phyloP scores from a whole-genome alignment of 345 rosid species.

The Citrus mangshanensis region DNA sequence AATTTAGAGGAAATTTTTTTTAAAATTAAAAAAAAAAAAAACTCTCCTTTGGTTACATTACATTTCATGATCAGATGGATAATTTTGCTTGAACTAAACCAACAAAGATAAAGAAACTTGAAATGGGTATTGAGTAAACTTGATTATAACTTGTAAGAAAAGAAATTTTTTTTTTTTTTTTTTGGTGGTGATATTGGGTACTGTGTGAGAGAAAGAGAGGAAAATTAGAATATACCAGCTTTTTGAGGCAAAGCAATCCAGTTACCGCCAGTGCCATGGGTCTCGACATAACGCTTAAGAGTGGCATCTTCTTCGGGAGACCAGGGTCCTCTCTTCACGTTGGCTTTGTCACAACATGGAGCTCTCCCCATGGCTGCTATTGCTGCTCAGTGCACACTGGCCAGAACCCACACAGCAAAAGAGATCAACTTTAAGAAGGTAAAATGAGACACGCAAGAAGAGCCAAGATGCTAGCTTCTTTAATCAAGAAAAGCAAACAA shows the following conservation, averaged over 20 bases:
- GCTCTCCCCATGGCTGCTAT: constrained; percentile 50
- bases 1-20: too few species aligned
- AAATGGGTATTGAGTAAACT: background rate
- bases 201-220: background rate
- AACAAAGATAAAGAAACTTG: background rate
- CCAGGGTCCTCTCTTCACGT: constrained; percentile 68
- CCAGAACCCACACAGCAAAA: background rate
- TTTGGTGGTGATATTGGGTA: background rate
- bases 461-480: background rate
- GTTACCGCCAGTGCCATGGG: constrained; percentile 46
- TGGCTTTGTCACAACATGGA: constrained; percentile 64
- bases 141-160: background rate
- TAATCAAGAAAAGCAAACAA: background rate
- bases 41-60: background rate
- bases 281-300: constrained; percentile 39
- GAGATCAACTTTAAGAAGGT: background rate
- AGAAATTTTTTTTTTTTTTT: background rate
- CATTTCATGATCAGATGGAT: background rate
- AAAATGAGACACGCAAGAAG: constrained; percentile 17
- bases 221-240: constrained; percentile 40
- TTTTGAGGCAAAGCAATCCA: constrained; percentile 61
- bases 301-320: constrained; percentile 65
- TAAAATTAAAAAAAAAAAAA: too few species aligned
- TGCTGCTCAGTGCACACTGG: background rate
- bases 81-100: background rate